Percentiles rank a stretch among this genome's conserved stretches.
Evolutionary conservation across 2,329 filamentous ascomycete genomes (phyloP).

Genomic region (Verruconis gallopava): DNA sequence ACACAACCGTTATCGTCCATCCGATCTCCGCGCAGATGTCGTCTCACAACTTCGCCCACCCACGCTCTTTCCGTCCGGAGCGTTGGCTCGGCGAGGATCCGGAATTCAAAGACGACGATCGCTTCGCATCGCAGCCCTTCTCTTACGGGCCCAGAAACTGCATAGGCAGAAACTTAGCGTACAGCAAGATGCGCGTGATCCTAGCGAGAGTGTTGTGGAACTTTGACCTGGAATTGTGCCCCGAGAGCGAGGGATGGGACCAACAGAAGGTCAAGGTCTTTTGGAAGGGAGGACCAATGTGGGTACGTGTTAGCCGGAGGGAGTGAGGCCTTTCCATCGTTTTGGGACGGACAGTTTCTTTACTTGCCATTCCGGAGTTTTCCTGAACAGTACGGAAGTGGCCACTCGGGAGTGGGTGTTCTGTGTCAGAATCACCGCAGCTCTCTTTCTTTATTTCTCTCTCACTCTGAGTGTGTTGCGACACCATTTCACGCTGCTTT

Average conservation of each 20-base stretch:
- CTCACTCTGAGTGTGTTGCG: too few relatives aligned
- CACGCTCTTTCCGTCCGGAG: conserved; percentile 1
- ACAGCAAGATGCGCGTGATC: conserved; percentile 9
- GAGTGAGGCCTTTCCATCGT: too few relatives aligned
- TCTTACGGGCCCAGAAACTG: conserved; percentile 8
- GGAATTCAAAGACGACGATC: conserved; percentile 5
- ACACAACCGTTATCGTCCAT: not conserved
- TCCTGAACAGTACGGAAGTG: too few relatives aligned
- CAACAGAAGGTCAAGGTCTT: not conserved
- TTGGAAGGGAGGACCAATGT: not conserved
- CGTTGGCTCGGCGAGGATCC: not conserved
- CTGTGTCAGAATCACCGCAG: too few relatives aligned
- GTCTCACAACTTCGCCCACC: not conserved
- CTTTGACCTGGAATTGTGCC: conserved; percentile 8
- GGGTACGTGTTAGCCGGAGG: too few relatives aligned
- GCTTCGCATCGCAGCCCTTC: conserved; percentile 4
- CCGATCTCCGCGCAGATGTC: not conserved
- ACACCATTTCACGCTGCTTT: too few relatives aligned
- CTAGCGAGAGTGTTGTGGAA: conserved; percentile 6
- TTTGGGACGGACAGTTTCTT: too few relatives aligned
- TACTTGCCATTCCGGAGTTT: too few relatives aligned
- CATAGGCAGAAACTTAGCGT: conserved; percentile 10
- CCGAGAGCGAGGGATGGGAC: not conserved
- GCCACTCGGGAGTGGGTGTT: too few relatives aligned
- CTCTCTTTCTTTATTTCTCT: too few relatives aligned